A percentile compares a stretch with the other conserved stretches of the same genome.
These are phyloP conservation scores for Microstroma glucosiphilum DNA, from an alignment of 1,284 basidiomycete species.

Conservation along the genomic window DNA sequence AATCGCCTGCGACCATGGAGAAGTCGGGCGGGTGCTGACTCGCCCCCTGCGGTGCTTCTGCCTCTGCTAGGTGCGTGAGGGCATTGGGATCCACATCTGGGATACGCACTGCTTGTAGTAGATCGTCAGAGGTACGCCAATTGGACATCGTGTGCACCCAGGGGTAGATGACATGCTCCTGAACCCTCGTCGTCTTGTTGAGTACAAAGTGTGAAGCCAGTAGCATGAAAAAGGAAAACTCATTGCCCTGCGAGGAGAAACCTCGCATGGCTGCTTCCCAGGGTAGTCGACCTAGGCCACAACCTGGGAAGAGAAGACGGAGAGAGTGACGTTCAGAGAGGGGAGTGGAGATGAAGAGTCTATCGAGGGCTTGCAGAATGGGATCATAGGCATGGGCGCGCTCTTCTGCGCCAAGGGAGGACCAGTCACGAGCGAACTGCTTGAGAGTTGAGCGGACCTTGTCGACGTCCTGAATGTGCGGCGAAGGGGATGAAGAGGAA, in stretches of 20 bases:
- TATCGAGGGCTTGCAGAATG: slow-evolving; percentile 30
- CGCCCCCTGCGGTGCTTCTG: slow-evolving; percentile 1
- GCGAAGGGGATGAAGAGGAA: slow-evolving; percentile 12
- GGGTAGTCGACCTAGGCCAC: slow-evolving; percentile 42
- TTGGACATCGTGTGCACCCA: slow-evolving; percentile 45
- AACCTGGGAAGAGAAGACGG: slow-evolving; percentile 43
- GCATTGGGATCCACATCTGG: slow-evolving; percentile 30
- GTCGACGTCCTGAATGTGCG: slow-evolving; percentile 29
- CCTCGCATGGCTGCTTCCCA: slow-evolving; percentile 42
- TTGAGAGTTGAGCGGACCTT: slow-evolving; percentile 47
- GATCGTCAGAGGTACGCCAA: slow-evolving; percentile 34
- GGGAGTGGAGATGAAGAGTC: slow-evolving; percentile 13
- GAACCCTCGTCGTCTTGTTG: slow-evolving; percentile 30
- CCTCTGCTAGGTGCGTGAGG: slow-evolving; percentile 5
- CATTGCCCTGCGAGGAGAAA: slow-evolving; percentile 46
- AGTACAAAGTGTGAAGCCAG: slow-evolving; percentile 47
- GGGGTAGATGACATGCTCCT: slow-evolving; percentile 41
- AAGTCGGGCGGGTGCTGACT: slow-evolving; percentile 22
- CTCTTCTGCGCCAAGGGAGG: slow-evolving; percentile 29
- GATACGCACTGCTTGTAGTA: slow-evolving; percentile 34
- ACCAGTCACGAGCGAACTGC: slow-evolving; percentile 49
- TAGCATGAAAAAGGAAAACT: slow-evolving; percentile 46
- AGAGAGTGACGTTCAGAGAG: slow-evolving; percentile 11
- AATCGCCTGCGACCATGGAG: slow-evolving; percentile 49
- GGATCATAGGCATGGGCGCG: slow-evolving; percentile 35